A percentile compares a stretch with the other conserved stretches of the same genome.
Evolutionary conservation across 1,284 basidiomycete genomes (phyloP).

Genomic region (Ganoderma sinense): DNA sequence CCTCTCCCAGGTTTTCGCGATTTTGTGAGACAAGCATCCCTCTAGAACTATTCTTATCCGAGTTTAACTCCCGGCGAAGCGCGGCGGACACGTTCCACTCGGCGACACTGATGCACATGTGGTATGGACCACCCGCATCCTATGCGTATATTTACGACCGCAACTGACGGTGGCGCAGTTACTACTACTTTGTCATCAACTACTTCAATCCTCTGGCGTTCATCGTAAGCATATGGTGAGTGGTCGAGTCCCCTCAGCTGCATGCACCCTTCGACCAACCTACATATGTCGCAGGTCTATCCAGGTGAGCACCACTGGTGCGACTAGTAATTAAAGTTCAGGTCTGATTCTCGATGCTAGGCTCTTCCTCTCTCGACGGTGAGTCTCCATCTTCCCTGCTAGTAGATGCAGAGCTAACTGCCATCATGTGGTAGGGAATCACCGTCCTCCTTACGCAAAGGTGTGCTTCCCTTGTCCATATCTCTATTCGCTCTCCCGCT

Average conservation of each 20-base stretch:
- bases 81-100: slow-evolving; percentile 6
- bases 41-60: neutral
- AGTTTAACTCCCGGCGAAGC: neutral
- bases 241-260: neutral
- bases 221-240: slow-evolving; percentile 8
- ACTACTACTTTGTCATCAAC: slow-evolving; percentile 10
- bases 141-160: neutral
- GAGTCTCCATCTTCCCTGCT: neutral
- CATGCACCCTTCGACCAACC: neutral
- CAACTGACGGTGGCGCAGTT: neutral
- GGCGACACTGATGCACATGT: neutral
- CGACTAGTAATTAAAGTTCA: too few species aligned
- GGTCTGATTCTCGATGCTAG: neutral
- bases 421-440: neutral
- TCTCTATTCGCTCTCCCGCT: neutral
- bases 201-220: slow-evolving; percentile 1
- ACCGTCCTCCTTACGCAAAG: slow-evolving; percentile 4
- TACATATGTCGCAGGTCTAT: neutral
- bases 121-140: neutral
- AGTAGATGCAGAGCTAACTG: neutral
- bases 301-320: neutral
- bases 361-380: neutral
- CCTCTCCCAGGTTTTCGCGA: neutral
- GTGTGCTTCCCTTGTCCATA: neutral
- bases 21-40: neutral